phyloP scores from a whole-genome alignment of 2,329 filamentous ascomycete species.

The Drechslera avenae region DNA sequence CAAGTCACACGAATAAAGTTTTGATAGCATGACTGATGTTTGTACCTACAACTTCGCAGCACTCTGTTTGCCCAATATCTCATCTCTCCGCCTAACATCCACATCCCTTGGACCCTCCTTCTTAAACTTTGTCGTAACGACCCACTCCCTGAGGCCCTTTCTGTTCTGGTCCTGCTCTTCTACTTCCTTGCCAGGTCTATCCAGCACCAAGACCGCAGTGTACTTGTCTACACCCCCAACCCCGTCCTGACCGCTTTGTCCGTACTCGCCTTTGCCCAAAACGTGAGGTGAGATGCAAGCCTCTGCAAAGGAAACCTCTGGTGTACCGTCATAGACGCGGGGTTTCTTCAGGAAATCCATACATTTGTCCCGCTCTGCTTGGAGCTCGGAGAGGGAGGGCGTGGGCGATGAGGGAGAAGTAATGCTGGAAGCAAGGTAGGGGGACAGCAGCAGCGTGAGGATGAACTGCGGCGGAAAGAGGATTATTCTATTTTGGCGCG shows the following conservation, averaged over 20 bases:
- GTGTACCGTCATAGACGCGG: constrained; percentile 31
- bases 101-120: constrained; percentile 63
- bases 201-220: constrained; percentile 58
- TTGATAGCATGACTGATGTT: not conserved
- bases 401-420: constrained; percentile 29
- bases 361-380: constrained; percentile 38
- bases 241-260: constrained; percentile 34
- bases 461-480: constrained; percentile 91
- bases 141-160: constrained; percentile 59
- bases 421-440: constrained; percentile 54
- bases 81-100: constrained; percentile 54
- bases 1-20: no score
- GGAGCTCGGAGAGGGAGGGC: constrained; percentile 47
- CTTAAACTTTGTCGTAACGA: constrained; percentile 62
- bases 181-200: constrained; percentile 62
- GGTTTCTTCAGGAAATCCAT: constrained; percentile 62
- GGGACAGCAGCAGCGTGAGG: constrained; percentile 65
- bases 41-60: constrained; percentile 23
- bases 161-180: constrained; percentile 55
- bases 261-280: constrained; percentile 47
- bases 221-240: constrained; percentile 52
- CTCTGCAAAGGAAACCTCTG: constrained; percentile 50
- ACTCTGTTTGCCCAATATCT: constrained; percentile 48
- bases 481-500: constrained; percentile 70
- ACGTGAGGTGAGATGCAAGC: constrained; percentile 52